These are phyloP conservation scores for Aspergillus felis DNA, from an alignment of 2,329 filamentous ascomycete species.

Conservation along the genomic window DNA sequence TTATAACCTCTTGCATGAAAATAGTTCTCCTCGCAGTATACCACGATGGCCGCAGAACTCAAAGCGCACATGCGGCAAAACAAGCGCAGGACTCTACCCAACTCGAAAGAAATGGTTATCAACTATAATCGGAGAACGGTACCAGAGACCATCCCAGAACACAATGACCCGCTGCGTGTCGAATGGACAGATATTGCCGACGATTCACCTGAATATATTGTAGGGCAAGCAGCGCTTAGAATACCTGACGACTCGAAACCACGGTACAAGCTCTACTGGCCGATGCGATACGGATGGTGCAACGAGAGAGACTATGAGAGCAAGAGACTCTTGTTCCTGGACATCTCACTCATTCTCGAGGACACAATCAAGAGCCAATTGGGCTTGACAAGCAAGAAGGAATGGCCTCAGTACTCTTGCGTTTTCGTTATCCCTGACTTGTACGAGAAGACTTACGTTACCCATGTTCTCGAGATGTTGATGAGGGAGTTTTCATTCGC, in stretches of 20 bases:
- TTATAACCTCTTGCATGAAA: conserved; percentile 3
- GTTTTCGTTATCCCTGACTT: conserved; percentile 97
- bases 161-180: conserved; percentile 89
- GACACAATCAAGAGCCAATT: conserved; percentile 83
- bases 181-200: conserved; percentile 84
- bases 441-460: conserved; percentile 91
- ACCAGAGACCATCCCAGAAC: conserved; percentile 82
- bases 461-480: conserved; percentile 75
- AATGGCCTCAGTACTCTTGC: conserved; percentile 88
- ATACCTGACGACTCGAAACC: conserved; percentile 86
- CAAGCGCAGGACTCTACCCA: conserved; percentile 93
- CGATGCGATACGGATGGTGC: conserved; percentile 77
- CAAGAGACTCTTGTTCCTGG: conserved; percentile 75
- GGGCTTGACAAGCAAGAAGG: conserved; percentile 69
- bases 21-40: conserved; percentile 63
- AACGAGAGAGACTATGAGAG: conserved; percentile 86
- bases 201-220: conserved; percentile 71
- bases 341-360: conserved; percentile 82
- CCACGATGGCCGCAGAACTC: conserved; percentile 78
- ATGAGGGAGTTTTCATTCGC: conserved; percentile 88
- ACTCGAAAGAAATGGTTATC: conserved; percentile 90
- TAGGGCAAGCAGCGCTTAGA: conserved; percentile 75
- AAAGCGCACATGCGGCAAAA: conserved; percentile 88
- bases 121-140: conserved; percentile 87
- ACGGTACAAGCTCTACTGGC: conserved; percentile 90